phyloP scores from a whole-genome alignment of 2,329 filamentous ascomycete species.

The Catunica adiposa region DNA sequence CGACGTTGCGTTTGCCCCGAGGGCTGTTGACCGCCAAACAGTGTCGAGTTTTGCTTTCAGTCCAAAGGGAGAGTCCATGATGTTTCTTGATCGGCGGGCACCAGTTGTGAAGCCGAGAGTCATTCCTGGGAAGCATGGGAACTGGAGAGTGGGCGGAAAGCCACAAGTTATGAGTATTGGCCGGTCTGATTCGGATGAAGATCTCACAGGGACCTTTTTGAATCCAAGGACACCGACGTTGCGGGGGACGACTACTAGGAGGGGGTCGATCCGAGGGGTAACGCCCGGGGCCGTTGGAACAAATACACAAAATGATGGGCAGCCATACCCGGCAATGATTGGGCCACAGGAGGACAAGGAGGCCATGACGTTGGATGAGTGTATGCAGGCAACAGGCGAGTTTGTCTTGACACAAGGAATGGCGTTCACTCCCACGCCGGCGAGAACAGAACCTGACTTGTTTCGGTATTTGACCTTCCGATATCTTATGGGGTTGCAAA shows the following conservation, averaged over 20 bases:
- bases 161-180: conserved; percentile 34
- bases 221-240: conserved; percentile 7
- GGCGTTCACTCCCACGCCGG: conserved; percentile 41
- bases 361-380: conserved; percentile 38
- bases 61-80: conserved; percentile 39
- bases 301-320: neutral
- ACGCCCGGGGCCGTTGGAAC: neutral
- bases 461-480: conserved; percentile 40
- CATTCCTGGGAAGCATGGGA: neutral
- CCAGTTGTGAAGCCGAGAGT: neutral
- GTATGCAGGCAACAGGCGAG: conserved; percentile 38
- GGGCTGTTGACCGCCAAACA: conserved; percentile 44
- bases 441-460: conserved; percentile 31
- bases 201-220: conserved; percentile 43
- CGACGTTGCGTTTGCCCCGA: conserved; percentile 47
- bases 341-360: conserved; percentile 26
- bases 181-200: conserved; percentile 49
- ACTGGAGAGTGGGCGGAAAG: too few relatives aligned
- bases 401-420: conserved; percentile 47
- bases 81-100: conserved; percentile 44
- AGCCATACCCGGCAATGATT: conserved; percentile 17
- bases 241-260: neutral
- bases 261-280: conserved; percentile 1
- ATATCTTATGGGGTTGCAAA: conserved; percentile 39
- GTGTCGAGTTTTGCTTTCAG: conserved; percentile 47